phyloP scores from a whole-genome alignment of 2,329 filamentous ascomycete species.

The Fusarium solani-melongenae region DNA sequence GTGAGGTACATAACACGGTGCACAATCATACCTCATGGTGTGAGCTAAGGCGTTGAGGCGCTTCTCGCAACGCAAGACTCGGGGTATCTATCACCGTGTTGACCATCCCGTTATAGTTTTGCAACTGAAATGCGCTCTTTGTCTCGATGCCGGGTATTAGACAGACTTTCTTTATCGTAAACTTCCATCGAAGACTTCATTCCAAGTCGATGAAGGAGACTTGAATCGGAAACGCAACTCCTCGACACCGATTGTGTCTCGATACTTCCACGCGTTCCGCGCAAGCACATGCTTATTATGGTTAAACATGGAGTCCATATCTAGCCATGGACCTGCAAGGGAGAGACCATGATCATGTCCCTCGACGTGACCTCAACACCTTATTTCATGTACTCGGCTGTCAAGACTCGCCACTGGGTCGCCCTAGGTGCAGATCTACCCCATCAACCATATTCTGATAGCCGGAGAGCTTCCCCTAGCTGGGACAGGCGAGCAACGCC shows the following conservation, averaged over 20 bases:
- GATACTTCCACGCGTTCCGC: neutral
- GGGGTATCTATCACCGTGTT: neutral
- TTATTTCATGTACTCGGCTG: neutral
- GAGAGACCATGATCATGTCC: neutral
- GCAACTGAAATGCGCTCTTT: neutral
- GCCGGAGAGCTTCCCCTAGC: neutral
- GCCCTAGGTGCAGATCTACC: neutral
- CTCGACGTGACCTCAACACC: neutral
- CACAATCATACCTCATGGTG: neutral
- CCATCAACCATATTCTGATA: neutral
- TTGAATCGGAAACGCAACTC: neutral
- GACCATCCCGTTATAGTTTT: neutral
- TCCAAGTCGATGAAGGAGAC: neutral
- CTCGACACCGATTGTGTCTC: neutral
- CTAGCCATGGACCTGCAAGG: neutral
- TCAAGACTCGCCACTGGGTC: neutral
- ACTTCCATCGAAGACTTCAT: neutral
- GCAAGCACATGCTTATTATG: neutral
- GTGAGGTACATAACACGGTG: neutral
- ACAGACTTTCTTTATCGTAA: neutral
- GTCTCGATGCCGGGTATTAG: neutral
- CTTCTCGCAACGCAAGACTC: neutral
- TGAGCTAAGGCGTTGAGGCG: neutral
- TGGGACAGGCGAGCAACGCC: slow-evolving; percentile 2
- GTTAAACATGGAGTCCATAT: neutral